Base-by-base conservation (phyloP, 225 moss, liverwort and hornwort species). In the Thuidium tamariscinum region DNA sequence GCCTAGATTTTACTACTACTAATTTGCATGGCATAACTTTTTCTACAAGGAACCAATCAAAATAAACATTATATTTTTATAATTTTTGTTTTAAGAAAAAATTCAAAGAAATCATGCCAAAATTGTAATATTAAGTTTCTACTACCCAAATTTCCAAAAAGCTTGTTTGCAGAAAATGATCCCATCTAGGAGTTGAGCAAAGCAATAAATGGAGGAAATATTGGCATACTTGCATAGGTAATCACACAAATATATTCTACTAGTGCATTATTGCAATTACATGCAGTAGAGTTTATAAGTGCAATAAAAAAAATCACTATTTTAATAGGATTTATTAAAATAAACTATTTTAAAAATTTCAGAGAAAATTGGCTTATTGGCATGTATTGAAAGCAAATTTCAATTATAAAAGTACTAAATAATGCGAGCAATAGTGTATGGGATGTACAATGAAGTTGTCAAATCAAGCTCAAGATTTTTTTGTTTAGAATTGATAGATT, bases 401-500 rank as follows among this genome's bases (percentile, higher is more conserved):
- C 4, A 42, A 26, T 42, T 42, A 16, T 1, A 27, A 1, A 2
- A 70, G 1, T 5, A 70, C 5, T 9, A 70, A 1, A 0, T 42
- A 2, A 0, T 1, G 0, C 16, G 44, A 42, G 9, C 42, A 70
- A 69, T 7, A 68, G 4, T 23, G 2, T 37, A 0, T 1, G 0
- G 21, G 6, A 6, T 1, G 1, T 19, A n/a, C 0, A 3, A 2
- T 3, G 13, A 23, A 39, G 23, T 39, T 39, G 7, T 68, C 7
- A 37, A 22, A 13, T 37, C 3, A 13, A 2, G 2, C 39, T 23
- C 4, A 39, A 7, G 22, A 3, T 21, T 37, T 4, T 16, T 39
- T 12, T 12, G 2, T 22, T 37, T 13, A 22, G n/a, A 0, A 3
- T 23, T 22, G 7, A 19, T 2, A 0, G 0, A 67, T 56, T 26